These are phyloP conservation scores for Orbilia blumenaviensis DNA, from an alignment of 2,329 filamentous ascomycete species.

Conservation along the genomic window DNA sequence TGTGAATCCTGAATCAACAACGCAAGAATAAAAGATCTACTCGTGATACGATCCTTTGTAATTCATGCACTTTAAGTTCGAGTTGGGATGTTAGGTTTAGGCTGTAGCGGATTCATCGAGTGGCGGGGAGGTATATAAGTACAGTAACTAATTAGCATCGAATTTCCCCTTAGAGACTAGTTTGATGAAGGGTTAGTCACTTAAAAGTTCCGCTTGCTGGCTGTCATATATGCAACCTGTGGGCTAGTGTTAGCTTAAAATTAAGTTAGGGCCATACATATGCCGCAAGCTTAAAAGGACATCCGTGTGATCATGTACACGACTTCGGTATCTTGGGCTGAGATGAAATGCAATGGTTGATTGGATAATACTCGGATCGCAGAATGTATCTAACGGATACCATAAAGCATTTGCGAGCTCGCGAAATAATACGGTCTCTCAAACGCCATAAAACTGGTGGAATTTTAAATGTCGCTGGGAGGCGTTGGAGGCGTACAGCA, in stretches of 20 bases:
- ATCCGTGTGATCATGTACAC: background rate
- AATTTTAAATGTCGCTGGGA: too few relatives aligned
- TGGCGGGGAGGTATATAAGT: background rate
- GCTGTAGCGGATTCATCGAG: background rate
- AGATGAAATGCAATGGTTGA: background rate
- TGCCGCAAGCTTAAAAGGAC: background rate
- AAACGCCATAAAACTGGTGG: background rate
- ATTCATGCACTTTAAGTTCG: background rate
- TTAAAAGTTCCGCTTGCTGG: conserved; percentile 4
- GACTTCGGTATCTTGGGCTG: background rate
- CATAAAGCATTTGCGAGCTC: background rate
- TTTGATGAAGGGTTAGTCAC: conserved; percentile 7
- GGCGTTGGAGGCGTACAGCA: too few relatives aligned
- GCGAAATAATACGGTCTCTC: background rate
- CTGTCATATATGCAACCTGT: conserved; percentile 3
- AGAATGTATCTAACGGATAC: background rate
- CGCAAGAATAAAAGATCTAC: background rate
- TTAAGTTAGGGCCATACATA: background rate
- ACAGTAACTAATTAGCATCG: background rate
- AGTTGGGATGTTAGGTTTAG: background rate
- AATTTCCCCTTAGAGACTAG: background rate
- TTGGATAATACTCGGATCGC: background rate
- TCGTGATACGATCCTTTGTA: background rate
- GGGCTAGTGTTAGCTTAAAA: background rate
- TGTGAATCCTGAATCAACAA: too few relatives aligned